Percentiles rank a stretch among this genome's conserved stretches.
These are phyloP conservation scores for Solanum chacoense DNA, from an alignment of 305 asterid genomes.

Conservation along the genomic window DNA sequence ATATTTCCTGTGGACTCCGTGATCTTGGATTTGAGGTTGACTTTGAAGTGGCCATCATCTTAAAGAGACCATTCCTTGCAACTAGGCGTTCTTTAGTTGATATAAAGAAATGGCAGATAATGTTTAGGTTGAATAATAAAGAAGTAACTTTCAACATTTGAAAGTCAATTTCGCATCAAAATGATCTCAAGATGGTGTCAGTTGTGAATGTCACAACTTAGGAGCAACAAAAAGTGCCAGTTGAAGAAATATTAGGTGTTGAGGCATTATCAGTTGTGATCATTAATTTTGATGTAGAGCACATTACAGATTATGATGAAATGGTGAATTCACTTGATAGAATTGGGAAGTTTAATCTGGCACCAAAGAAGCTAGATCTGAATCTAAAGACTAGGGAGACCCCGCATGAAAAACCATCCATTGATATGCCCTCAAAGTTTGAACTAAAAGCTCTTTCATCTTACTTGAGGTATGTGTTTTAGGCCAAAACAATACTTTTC, in stretches of 20 bases:
- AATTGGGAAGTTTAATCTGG: not conserved
- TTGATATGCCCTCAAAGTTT: not conserved
- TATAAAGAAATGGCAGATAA: too few relatives aligned
- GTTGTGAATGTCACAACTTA: too few relatives aligned
- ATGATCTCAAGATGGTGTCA: not conserved
- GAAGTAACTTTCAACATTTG: not conserved
- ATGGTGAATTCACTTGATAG: not conserved
- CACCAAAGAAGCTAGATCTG: not conserved
- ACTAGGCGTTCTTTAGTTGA: too few relatives aligned
- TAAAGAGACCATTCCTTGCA: too few relatives aligned
- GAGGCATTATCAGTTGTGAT: too few relatives aligned
- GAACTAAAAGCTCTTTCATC: not conserved
- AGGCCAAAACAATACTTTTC: not conserved
- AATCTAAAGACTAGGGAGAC: not conserved
- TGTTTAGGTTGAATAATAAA: too few relatives aligned
- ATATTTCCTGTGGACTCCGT: not conserved
- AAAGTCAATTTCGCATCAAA: not conserved
- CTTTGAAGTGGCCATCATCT: not conserved
- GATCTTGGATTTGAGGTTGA: not conserved
- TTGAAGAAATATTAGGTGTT: not conserved
- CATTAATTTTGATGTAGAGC: not conserved
- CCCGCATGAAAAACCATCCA: too few relatives aligned
- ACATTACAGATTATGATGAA: too few relatives aligned
- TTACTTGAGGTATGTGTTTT: not conserved
- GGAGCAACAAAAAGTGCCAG: not conserved